Base-by-base conservation (phyloP, 2,329 filamentous ascomycete genomes). In the Fusarium floridanum region DNA sequence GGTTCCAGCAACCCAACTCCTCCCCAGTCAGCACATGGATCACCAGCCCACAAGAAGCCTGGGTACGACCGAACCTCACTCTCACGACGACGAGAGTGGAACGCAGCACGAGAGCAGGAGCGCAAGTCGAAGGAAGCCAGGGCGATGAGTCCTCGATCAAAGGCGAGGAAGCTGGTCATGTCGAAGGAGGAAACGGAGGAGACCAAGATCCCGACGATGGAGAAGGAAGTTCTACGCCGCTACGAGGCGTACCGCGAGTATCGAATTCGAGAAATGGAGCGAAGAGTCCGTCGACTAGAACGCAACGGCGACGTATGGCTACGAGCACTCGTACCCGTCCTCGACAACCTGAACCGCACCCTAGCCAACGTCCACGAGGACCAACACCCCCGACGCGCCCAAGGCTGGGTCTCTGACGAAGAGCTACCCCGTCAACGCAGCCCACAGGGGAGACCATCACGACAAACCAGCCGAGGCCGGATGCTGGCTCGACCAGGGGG, bases 261-360 rank as follows among this genome's bases (percentile, higher is more conserved):
- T 22, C 85, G 83, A 9, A 78, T 86, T 17, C 82, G 81, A 27
- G 87, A 89, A 43, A 85, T 88, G 79, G 86, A 88, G 71, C 82
- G 81, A 12, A 84, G 87, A 1, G 77, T 89, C 14, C 82, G 83
- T 8, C 81, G 82, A 17, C 81, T 89, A 2, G 87, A 89, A 78
- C 81, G 82, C 17, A 85, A 86, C 59, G 84, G 85, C 45, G 86
- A 88, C 43, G 78, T 85, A 4, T 85, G 85, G 83, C 77, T 86
- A 48, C 80, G 83, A 16, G 83, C 86, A 3, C 76, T 89, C 29
- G 79, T 85, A 3, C 84, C 86, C 5, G 80, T 88, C 5, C 79
- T 88, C 43, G 83, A 86, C 39, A 84, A 83, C 36, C 80, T 88
- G 36, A 84, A 85, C 73, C 79, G 81, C 24, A 81, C 80, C 7